phyloP scores from a whole-genome alignment of 192 early-diverging fungal species.

The Lunasporangiospora selenospora region DNA sequence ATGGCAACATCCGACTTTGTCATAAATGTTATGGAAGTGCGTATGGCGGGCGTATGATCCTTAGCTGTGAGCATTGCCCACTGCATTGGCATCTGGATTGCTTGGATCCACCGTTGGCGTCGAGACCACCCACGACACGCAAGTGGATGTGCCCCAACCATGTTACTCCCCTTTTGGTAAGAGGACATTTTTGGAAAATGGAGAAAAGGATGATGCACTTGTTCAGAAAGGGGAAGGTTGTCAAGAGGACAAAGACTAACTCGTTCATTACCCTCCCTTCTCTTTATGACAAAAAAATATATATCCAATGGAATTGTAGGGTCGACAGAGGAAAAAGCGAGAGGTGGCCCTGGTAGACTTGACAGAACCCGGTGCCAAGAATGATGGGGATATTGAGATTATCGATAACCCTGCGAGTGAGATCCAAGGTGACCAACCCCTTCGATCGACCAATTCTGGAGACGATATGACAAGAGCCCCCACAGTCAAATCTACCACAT shows the following conservation, averaged over 20 bases:
- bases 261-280: too few species aligned
- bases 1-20: slow-evolving; percentile 48
- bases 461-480: background rate
- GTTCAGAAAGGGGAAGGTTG: too few species aligned
- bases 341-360: slow-evolving; percentile 27
- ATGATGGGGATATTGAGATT: slow-evolving; percentile 53
- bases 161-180: slow-evolving; percentile 51
- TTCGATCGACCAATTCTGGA: background rate
- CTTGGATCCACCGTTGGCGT: slow-evolving; percentile 55
- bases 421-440: slow-evolving; percentile 21
- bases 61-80: slow-evolving; percentile 59
- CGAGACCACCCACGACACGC: slow-evolving; percentile 46
- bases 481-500: background rate
- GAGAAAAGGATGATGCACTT: background rate
- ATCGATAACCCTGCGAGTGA: too few species aligned
- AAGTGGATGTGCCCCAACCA: slow-evolving; percentile 68
- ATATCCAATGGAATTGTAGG: too few species aligned
- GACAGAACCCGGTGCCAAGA: slow-evolving; percentile 19
- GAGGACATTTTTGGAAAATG: background rate
- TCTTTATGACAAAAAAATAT: too few species aligned
- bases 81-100: slow-evolving; percentile 64
- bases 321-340: slow-evolving; percentile 39
- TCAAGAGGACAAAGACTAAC: too few species aligned
- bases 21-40: slow-evolving; percentile 52
- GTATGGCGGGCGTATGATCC: slow-evolving; percentile 37